phyloP scores from a whole-genome alignment of 768 basidiomycete genomes.

The Tulasnella sp. region DNA sequence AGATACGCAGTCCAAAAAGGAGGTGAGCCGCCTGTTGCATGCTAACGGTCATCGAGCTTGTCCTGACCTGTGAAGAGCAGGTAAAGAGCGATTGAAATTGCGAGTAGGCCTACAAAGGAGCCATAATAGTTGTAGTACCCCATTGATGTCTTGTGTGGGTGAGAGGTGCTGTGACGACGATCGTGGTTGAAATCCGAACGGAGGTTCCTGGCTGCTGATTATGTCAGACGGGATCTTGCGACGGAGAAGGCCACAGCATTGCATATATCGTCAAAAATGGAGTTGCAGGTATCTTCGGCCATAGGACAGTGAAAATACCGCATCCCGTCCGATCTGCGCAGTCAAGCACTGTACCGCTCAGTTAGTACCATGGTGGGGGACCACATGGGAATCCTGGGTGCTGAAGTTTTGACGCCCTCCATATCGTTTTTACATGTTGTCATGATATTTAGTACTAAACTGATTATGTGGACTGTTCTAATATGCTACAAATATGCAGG shows the following conservation, averaged over 20 bases:
- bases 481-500: background rate
- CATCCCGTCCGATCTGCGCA: conserved; percentile 33
- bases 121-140: conserved; percentile 34
- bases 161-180: background rate
- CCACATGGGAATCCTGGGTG: conserved; percentile 33
- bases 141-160: conserved; percentile 12
- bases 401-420: conserved; percentile 14
- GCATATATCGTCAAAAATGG: conserved; percentile 40
- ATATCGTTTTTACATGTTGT: background rate
- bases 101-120: conserved; percentile 51
- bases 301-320: conserved; percentile 33
- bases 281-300: conserved; percentile 27
- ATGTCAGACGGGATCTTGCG: background rate
- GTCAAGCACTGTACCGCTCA: conserved; percentile 33
- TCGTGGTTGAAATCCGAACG: conserved; percentile 23
- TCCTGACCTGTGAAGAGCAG: conserved; percentile 83
- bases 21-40: conserved; percentile 29
- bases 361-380: conserved; percentile 33
- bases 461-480: background rate
- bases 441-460: background rate
- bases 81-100: conserved; percentile 74
- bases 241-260: conserved; percentile 49
- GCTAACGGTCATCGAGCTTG: conserved; percentile 6
- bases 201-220: background rate
- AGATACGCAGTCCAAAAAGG: conserved; percentile 29